Evolutionary conservation across 2,329 filamentous ascomycete species (phyloP), one percentile per base, ranked within the genome.

Genomic region (Sporothrix protearum): DNA sequence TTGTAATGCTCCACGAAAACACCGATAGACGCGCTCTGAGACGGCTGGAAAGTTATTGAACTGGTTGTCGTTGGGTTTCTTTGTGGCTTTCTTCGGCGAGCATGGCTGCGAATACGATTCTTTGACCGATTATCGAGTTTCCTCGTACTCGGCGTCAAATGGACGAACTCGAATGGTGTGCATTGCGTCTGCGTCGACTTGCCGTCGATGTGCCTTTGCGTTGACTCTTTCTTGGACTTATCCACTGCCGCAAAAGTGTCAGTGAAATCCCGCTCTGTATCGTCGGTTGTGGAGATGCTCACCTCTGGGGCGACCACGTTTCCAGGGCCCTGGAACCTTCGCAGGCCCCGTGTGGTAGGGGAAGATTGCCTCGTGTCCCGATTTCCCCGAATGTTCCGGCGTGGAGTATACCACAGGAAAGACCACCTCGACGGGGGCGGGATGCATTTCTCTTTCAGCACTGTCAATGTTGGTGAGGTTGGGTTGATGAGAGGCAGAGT

Each of bases 321-420:
- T 72, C 71, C 71, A 72, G 16, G 71, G 71, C 19, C 71, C 66
- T 19, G 71, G 71, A 30, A 69, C 71, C 36, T 72, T 72, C 14
- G 53, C 57, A 6, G 51, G 71, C 14, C 71, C 71, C 1, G 14
- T 22, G 9, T 45, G 30, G 28, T 72, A 72, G 14, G 57, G 49
- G 22, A 72, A 72, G 8, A 72, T 30, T 16, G n/a, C 55, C 7
- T 33, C 9, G 19, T 8, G 51, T 16, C 59, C 59, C 59, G 69
- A 36, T 28, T 5, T 2, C 8, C 5, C 19, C 25, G 57, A n/a
- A 1, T 22, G 10, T 7, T 10, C 36, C 16, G 51, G 22, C 1
- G 49, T 28, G 4, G 49, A 9, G 3, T 33, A 66, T 12, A 25
- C 19, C 8, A 47, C 5, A 14, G 71, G 19, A 19, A 72, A 72